Evolutionary conservation across 768 basidiomycete species (phyloP).

Genomic region (Pleurotus giganteus): DNA sequence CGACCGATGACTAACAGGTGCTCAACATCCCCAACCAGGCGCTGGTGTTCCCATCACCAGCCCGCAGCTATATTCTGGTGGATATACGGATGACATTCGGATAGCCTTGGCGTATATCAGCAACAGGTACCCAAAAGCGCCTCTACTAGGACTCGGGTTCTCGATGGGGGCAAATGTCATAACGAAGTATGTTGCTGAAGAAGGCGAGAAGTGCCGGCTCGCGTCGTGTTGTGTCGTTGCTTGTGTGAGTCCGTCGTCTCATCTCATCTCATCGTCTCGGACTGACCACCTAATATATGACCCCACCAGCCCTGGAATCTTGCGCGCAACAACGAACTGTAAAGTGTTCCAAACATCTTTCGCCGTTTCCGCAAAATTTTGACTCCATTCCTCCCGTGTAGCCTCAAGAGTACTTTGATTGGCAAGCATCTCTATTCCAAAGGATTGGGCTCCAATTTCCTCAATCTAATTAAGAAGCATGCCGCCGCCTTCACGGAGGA

Average conservation of each 20-base stretch:
- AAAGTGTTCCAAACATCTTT: constrained; percentile 23
- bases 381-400: constrained; percentile 25
- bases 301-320: constrained; percentile 51
- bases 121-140: constrained; percentile 71
- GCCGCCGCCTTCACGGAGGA: constrained; percentile 42
- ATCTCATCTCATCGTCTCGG: constrained; percentile 12
- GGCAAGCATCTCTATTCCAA: constrained; percentile 69
- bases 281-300: neutral
- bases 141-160: constrained; percentile 88
- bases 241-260: constrained; percentile 63
- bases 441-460: constrained; percentile 76
- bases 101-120: constrained; percentile 77
- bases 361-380: constrained; percentile 14
- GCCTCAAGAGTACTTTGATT: constrained; percentile 53
- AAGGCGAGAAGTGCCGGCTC: constrained; percentile 62
- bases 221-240: constrained; percentile 66
- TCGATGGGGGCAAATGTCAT: constrained; percentile 92
- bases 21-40: constrained; percentile 41
- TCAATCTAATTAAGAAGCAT: constrained; percentile 55
- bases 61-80: constrained; percentile 85
- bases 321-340: constrained; percentile 44
- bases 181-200: constrained; percentile 86
- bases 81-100: constrained; percentile 86
- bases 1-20: constrained; percentile 9
- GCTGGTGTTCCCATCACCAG: constrained; percentile 84